Conservation (phyloP, 2,329 filamentous ascomycete species). For the Apiospora hydei region DNA sequence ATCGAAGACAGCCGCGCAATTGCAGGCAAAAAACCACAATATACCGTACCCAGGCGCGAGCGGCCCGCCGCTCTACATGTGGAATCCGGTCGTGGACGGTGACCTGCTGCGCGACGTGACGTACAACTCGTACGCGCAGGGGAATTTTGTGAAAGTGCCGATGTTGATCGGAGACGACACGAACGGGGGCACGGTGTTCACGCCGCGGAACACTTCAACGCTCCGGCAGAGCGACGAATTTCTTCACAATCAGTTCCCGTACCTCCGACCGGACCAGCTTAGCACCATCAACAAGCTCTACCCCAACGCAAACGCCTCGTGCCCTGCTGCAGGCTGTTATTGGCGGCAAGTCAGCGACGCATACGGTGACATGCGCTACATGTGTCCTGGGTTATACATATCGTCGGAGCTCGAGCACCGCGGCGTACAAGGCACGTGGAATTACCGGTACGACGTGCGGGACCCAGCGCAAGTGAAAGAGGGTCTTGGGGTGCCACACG, state of each 20-base stretch:
- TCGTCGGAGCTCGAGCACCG: constrained; percentile 46
- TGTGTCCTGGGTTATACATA: constrained; percentile 67
- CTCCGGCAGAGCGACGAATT: constrained; percentile 60
- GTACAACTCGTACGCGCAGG: constrained; percentile 55
- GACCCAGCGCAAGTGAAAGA: constrained; percentile 59
- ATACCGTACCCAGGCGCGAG: constrained; percentile 47
- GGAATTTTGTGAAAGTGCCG: constrained; percentile 61
- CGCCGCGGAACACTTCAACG: constrained; percentile 56
- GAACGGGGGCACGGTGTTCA: constrained; percentile 71
- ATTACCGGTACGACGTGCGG: constrained; percentile 74
- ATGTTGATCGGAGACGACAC: constrained; percentile 64
- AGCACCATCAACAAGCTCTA: constrained; percentile 61
- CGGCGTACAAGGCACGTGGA: constrained; percentile 59
- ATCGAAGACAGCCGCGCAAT: constrained; percentile 46
- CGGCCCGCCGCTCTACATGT: constrained; percentile 56
- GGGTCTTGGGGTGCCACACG: constrained; percentile 72
- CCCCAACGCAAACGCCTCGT: constrained; percentile 55
- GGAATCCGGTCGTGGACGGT: constrained; percentile 61
- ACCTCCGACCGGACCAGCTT: constrained; percentile 58
- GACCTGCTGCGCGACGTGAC: constrained; percentile 58
- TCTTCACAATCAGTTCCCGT: constrained; percentile 64
- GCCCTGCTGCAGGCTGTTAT: constrained; percentile 57
- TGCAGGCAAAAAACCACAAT: constrained; percentile 52
- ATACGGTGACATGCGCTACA: constrained; percentile 72
- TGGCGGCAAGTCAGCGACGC: constrained; percentile 65